Percentiles rank a stretch among this genome's conserved stretches.
These are phyloP conservation scores for Entonaema liquescens DNA, from an alignment of 495 filamentous ascomycete species.

Conservation along the genomic window DNA sequence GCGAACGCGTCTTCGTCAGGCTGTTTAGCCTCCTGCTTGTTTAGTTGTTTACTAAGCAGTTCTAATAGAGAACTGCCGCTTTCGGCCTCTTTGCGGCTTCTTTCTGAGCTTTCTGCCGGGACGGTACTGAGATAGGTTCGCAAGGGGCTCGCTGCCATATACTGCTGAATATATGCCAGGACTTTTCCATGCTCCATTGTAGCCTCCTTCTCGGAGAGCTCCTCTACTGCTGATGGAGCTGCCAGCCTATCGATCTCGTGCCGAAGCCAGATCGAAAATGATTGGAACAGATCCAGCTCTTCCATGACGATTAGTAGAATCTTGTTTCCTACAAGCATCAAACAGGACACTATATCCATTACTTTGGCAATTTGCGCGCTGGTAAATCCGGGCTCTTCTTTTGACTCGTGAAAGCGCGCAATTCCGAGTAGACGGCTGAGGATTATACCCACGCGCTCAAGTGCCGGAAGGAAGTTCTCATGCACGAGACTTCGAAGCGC, in stretches of 20 bases:
- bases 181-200: constrained; percentile 64
- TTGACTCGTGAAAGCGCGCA: constrained; percentile 78
- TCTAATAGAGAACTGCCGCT: constrained; percentile 53
- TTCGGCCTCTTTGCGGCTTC: constrained; percentile 47
- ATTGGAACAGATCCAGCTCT: constrained; percentile 78
- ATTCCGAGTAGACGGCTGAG: constrained; percentile 85
- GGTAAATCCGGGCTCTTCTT: constrained; percentile 70
- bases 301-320: constrained; percentile 75
- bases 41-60: constrained; percentile 56
- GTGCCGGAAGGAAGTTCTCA: constrained; percentile 84
- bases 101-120: constrained; percentile 41
- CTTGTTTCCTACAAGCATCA: constrained; percentile 77
- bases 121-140: constrained; percentile 52
- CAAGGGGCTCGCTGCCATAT: constrained; percentile 58
- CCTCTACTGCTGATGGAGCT: constrained; percentile 57
- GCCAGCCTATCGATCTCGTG: constrained; percentile 78
- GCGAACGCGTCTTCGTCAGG: constrained; percentile 51
- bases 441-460: constrained; percentile 84
- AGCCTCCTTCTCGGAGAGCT: constrained; percentile 63
- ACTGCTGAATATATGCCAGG: constrained; percentile 61
- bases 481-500: constrained; percentile 80
- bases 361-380: constrained; percentile 58
- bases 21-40: constrained; percentile 51
- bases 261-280: constrained; percentile 86
- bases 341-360: constrained; percentile 76